Conservation (phyloP, 192 early-diverging fungal species). For the Mortierella hygrophila region DNA sequence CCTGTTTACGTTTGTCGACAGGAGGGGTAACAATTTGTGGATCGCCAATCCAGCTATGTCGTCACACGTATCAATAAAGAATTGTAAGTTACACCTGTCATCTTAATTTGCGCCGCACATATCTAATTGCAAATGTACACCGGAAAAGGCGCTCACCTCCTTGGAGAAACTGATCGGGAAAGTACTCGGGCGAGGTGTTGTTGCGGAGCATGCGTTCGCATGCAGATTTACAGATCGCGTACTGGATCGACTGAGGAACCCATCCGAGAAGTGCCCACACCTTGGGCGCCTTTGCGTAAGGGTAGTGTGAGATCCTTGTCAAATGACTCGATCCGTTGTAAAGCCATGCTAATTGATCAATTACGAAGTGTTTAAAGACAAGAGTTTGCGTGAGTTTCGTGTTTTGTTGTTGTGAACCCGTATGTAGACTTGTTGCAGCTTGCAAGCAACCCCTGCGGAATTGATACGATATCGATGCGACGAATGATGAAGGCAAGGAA, state of each 20-base stretch:
- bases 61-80: background rate
- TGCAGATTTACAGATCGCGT: constrained; percentile 55
- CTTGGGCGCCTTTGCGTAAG: constrained; percentile 56
- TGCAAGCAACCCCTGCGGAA: background rate
- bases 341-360: constrained; percentile 30
- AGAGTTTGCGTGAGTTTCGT: background rate
- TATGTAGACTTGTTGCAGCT: no score
- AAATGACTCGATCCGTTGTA: constrained; percentile 35
- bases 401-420: no score
- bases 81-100: no score
- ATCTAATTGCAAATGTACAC: background rate
- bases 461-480: background rate
- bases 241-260: constrained; percentile 56
- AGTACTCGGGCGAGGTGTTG: constrained; percentile 60
- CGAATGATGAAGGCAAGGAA: background rate
- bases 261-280: constrained; percentile 55
- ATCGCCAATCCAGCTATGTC: constrained; percentile 43
- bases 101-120: background rate
- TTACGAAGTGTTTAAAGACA: background rate
- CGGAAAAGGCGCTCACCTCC: constrained; percentile 42
- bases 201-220: constrained; percentile 58
- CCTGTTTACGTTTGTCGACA: constrained; percentile 30
- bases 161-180: constrained; percentile 64
- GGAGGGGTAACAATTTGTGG: constrained; percentile 30
- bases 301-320: constrained; percentile 60